Base-by-base conservation (phyloP, 2,329 filamentous ascomycete genomes). In the Aureobasidium sp. region DNA sequence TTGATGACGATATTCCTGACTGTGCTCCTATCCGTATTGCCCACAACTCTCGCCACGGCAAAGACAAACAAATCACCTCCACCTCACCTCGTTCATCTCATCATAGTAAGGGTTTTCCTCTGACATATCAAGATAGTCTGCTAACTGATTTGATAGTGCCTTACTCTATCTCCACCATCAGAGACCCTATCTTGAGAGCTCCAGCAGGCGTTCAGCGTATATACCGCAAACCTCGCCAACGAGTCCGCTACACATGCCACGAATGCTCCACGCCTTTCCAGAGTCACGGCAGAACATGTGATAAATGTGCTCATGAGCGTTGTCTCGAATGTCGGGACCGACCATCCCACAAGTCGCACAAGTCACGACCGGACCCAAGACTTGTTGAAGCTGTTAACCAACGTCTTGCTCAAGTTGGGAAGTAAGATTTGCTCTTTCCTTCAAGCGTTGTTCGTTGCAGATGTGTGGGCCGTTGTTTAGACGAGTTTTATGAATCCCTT, bases 181-280 rank as follows among this genome's bases (percentile, higher is more conserved):
- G 47, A n/a, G 57, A 60, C 29, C 57, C 57, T 0, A 52, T 60
- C 37, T 36, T 60, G 30, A 45, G 16, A 27, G 57, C 57, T 29
- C 57, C 57, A 0, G 27, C 53, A 6, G 61, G 50, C 27, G 67
- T 72, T 1, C 67, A 70, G 49, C 65, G 77, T 11, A 74, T 75
- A 41, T 78, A 74, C 70, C 71, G 74, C 50, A 79, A 77, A 68
- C 76, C 77, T 37, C 71, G 77, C 49, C 73, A 73, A 52, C 71
- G 77, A 32, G 72, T 79, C 6, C 73, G 77, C 5, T 79, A 76
- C 71, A 74, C 72, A 45, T 91, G 88, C 72, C 81, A 86, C 66
- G 75, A 80, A 59, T 91, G 88, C 76, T 78, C 79, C n/a, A 77
- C 83, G 42, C 88, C 84, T 71, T 77, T 81, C 2, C 75, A 79